Percentiles rank a stretch among this genome's conserved stretches.
phyloP scores from a whole-genome alignment of 2,329 filamentous ascomycete genomes.

The Talaromyces piceae region DNA sequence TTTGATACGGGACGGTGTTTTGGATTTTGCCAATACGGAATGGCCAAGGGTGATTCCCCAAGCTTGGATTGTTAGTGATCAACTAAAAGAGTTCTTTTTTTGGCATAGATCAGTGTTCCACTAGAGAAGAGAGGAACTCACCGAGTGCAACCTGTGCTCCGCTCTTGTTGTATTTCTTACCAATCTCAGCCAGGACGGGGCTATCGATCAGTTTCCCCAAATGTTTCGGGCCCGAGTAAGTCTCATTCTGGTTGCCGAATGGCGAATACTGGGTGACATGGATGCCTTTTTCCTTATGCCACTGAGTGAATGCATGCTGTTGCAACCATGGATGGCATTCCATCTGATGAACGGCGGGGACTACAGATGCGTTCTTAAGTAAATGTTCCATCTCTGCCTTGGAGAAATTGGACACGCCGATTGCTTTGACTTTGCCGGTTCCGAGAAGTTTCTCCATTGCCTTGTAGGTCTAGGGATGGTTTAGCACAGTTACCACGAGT shows the following conservation, averaged over 20 bases:
- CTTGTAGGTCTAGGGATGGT: conserved; percentile 38
- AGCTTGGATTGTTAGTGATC: conserved; percentile 24
- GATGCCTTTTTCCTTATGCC: conserved; percentile 44
- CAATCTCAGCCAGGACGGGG: conserved; percentile 42
- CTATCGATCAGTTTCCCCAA: conserved; percentile 47
- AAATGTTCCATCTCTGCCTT: conserved; percentile 42
- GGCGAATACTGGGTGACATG: conserved; percentile 50
- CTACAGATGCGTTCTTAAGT: conserved; percentile 36
- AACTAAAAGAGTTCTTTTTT: too few relatives aligned
- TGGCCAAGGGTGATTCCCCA: conserved; percentile 48
- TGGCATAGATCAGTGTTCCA: neutral
- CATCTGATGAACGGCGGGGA: conserved; percentile 45
- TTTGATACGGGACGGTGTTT: conserved; percentile 37
- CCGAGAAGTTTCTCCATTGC: conserved; percentile 40
- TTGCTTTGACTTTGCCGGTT: conserved; percentile 41
- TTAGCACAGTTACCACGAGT: neutral
- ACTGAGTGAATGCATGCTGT: conserved; percentile 43
- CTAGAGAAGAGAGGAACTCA: conserved; percentile 14
- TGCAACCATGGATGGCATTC: conserved; percentile 49
- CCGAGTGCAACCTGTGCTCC: conserved; percentile 46
- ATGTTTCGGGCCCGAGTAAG: conserved; percentile 39
- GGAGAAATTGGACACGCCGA: conserved; percentile 49
- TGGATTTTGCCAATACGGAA: conserved; percentile 48
- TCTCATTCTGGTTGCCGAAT: conserved; percentile 47
- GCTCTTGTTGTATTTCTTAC: conserved; percentile 45